Base-by-base conservation (phyloP, 1,284 basidiomycete genomes). In the Ganoderma sinense region DNA sequence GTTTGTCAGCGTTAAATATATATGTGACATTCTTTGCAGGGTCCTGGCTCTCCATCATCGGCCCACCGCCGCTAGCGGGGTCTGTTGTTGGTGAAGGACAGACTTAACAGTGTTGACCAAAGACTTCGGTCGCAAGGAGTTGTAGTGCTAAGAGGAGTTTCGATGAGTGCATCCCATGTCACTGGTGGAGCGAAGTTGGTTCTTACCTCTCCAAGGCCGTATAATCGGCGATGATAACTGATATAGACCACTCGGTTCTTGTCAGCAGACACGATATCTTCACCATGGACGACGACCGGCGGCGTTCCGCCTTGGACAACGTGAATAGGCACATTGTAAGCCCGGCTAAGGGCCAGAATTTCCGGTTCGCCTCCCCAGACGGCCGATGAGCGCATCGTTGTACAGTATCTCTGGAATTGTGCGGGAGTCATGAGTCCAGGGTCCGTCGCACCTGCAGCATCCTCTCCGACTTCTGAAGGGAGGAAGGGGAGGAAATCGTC, bases 351-450 rank as follows among this genome's bases (percentile, higher is more conserved):
- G 0, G 98, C 98, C 75, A 95, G 85, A 60, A 99, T 97, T 86
- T 99, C 98, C 2, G 97, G 97, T 82, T 99, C 96, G 48, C 98
- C 98, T 60, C 98, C 98, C 98, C 98, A 99, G 41, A 92, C 88
- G 11, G 91, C 94, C 11, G 96, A 97, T 76, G 92, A 87, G 62
- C 92, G 90, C 26, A 99, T 91, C 13, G 88, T 86, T 70, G 85
- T 82, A 80, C 97, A 98, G 80, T 99, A 99, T 71, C 85, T 83
- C 62, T 88, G 81, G 76, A 94, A 98, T 77, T 94, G 88, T 53
- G 82, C 81, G 8, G 83, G 84, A 11, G 84, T 88, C 91, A 98
- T 96, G 45, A 96, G 77, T 10, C 93, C 95, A 53, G 91, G 86
- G 14, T 86, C 86, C 8, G 73, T 74, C 7, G 91, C 87, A n/a